Evolutionary conservation across 495 filamentous ascomycete genomes (phyloP).

Genomic region (Talaromyces adpressus): DNA sequence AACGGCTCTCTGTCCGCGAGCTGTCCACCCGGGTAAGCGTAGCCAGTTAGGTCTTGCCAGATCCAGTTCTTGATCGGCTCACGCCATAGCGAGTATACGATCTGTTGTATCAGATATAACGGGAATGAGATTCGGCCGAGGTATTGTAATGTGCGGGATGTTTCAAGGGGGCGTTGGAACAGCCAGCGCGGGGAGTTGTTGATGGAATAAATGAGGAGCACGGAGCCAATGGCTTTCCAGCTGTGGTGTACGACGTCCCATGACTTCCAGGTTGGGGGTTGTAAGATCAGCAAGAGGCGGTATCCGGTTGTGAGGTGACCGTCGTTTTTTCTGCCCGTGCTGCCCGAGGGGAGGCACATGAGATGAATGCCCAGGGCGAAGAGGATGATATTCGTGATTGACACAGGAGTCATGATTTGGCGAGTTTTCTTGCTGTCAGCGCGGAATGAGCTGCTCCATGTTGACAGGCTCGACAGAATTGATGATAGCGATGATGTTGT

Average conservation of each 20-base stretch:
- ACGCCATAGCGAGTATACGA: neutral
- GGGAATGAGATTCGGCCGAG: conserved; percentile 38
- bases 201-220: conserved; percentile 15
- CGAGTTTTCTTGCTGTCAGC: conserved; percentile 1
- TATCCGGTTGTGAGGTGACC: conserved; percentile 17
- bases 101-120: conserved; percentile 29
- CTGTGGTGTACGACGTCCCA: conserved; percentile 16
- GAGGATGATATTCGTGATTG: conserved; percentile 5
- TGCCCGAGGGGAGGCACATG: conserved; percentile 14
- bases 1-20: conserved; percentile 25
- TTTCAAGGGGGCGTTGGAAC: conserved; percentile 21
- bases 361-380: conserved; percentile 16
- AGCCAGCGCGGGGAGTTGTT: neutral
- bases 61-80: conserved; percentile 25
- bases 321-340: conserved; percentile 12
- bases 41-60: conserved; percentile 27
- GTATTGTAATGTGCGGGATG: conserved; percentile 29
- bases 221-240: conserved; percentile 18
- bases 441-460: neutral
- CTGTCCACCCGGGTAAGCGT: conserved; percentile 23
- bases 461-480: neutral
- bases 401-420: neutral
- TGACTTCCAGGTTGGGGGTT: conserved; percentile 15
- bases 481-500: neutral
- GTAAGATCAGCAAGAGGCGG: conserved; percentile 12